A percentile compares a stretch with the other conserved stretches of the same genome.
These are phyloP conservation scores for Pseudopyrenochaeta lycopersici DNA, from an alignment of 2,329 filamentous ascomycete species.

Conservation along the genomic window DNA sequence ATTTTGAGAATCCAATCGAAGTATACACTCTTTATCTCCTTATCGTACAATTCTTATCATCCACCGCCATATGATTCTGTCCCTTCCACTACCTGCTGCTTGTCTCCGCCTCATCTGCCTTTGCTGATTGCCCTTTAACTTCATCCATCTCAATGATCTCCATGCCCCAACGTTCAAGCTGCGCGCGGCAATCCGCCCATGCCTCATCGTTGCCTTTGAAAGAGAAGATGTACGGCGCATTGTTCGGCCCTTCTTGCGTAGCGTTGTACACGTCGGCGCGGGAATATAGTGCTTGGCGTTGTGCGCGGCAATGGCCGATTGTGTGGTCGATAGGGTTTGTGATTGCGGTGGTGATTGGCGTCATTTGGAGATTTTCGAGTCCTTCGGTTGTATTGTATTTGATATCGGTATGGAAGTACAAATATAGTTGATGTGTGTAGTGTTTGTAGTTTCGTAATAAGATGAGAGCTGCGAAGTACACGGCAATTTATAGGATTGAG, in stretches of 20 bases:
- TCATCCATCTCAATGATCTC: background rate
- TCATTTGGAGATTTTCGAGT: background rate
- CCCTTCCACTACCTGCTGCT: background rate
- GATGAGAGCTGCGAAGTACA: background rate
- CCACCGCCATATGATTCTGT: background rate
- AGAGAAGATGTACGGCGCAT: background rate
- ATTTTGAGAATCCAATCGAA: too few relatives aligned
- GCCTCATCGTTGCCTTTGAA: conserved; percentile 4
- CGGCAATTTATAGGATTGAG: background rate
- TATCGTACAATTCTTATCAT: background rate
- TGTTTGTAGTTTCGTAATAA: background rate
- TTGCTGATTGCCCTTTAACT: background rate
- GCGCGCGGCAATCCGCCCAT: conserved; percentile 11
- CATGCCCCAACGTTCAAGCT: conserved; percentile 17
- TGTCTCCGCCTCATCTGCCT: too few relatives aligned
- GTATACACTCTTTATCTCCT: too few relatives aligned
- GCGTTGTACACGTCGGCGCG: background rate
- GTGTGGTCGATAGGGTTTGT: conserved; percentile 14
- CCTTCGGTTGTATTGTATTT: background rate
- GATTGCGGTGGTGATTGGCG: background rate
- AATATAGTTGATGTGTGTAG: background rate
- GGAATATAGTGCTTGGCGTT: conserved; percentile 15
- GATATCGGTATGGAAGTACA: background rate
- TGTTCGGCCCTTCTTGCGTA: background rate
- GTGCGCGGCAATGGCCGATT: conserved; percentile 16